phyloP scores from a whole-genome alignment of 2,329 filamentous ascomycete genomes.

The Septoria linicola region DNA sequence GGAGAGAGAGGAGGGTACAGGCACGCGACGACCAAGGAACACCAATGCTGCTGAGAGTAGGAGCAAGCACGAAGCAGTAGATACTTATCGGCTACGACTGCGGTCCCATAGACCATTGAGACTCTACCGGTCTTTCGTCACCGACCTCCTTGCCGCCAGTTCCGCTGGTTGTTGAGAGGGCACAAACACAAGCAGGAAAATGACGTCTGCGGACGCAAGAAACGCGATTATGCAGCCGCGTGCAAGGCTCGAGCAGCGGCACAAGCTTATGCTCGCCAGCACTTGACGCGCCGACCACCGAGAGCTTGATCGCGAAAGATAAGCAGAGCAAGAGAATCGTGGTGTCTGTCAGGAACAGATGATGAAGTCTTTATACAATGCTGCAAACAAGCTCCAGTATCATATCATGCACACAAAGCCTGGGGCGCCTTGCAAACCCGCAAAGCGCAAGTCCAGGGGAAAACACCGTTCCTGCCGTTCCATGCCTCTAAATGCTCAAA shows the following conservation, averaged over 20 bases:
- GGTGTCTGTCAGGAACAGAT: background rate
- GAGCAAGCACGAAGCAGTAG: background rate
- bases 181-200: no score
- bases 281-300: constrained; percentile 2
- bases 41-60: background rate
- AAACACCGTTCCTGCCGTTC: constrained; percentile 7
- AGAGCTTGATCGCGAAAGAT: background rate
- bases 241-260: background rate
- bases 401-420: constrained; percentile 4
- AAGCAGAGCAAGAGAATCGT: background rate
- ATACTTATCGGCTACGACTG: constrained; percentile 7
- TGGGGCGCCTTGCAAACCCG: constrained; percentile 17
- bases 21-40: background rate
- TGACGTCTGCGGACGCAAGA: no score
- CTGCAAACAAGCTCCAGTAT: constrained; percentile 18
- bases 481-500: constrained; percentile 11
- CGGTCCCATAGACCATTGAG: background rate
- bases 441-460: constrained; percentile 3
- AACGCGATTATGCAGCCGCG: no score
- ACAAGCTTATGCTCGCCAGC: background rate
- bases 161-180: no score
- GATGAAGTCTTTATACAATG: constrained; percentile 21
- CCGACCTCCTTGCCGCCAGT: background rate
- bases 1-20: no score
- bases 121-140: constrained; percentile 2